These are phyloP conservation scores for Cutaneotrichosporon mucoides DNA, from an alignment of 1,284 basidiomycete species.

Conservation along the genomic window DNA sequence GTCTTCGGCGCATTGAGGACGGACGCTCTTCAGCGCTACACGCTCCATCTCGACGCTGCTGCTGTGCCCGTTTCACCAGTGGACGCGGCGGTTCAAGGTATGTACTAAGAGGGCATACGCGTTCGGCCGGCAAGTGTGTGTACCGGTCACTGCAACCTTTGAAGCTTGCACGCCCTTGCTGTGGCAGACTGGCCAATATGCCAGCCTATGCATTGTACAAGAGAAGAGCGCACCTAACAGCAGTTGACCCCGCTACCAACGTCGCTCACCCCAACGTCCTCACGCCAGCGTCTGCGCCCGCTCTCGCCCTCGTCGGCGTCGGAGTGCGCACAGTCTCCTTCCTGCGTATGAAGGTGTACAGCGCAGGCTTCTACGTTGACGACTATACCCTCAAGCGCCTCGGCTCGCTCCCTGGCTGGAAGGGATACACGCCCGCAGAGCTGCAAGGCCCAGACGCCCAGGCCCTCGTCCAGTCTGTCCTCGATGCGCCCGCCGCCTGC, in stretches of 20 bases:
- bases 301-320: slow-evolving; percentile 51
- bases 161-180: no score
- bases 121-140: no score
- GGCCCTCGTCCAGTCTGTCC: slow-evolving; percentile 5
- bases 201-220: no score
- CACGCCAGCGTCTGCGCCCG: slow-evolving; percentile 23
- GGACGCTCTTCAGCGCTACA: neutral
- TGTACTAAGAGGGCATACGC: neutral
- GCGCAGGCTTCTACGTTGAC: slow-evolving; percentile 53
- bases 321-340: slow-evolving; percentile 57
- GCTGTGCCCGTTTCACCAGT: neutral
- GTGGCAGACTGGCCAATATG: no score
- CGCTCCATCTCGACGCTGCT: slow-evolving; percentile 6
- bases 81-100: neutral
- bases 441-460: slow-evolving; percentile 3
- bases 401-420: slow-evolving; percentile 2
- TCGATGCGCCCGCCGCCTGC: slow-evolving; percentile 27
- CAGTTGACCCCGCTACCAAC: slow-evolving; percentile 45
- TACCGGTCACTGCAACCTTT: no score
- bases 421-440: neutral
- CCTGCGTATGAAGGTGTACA: slow-evolving; percentile 54
- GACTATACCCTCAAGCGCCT: slow-evolving; percentile 26
- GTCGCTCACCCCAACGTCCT: slow-evolving; percentile 42
- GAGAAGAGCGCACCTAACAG: neutral
- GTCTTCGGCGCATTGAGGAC: slow-evolving; percentile 1